Percentiles rank a stretch among this genome's conserved stretches.
Conservation (phyloP, 73 alveolate genomes). For the Paramecium tetraurelia region DNA sequence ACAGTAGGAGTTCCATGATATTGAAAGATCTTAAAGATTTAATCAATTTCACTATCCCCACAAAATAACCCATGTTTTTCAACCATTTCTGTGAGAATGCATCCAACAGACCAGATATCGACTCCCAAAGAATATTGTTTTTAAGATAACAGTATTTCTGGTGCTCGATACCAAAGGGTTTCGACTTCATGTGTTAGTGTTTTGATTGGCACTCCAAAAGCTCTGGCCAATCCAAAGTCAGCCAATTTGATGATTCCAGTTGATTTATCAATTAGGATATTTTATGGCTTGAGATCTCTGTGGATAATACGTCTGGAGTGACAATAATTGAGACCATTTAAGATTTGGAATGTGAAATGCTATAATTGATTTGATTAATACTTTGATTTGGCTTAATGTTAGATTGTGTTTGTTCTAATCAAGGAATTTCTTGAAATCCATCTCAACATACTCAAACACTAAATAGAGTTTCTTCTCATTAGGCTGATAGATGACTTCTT, state of each 20-base stretch:
- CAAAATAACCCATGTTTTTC: slow-evolving; percentile 89
- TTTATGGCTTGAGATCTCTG: slow-evolving; percentile 89
- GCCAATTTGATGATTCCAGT: slow-evolving; percentile 85
- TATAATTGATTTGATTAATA: slow-evolving; percentile 47
- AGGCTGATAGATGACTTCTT: slow-evolving; percentile 64
- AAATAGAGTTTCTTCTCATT: slow-evolving; percentile 71
- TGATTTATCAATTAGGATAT: slow-evolving; percentile 70
- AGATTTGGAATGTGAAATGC: slow-evolving; percentile 76
- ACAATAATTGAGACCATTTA: slow-evolving; percentile 78
- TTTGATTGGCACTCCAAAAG: slow-evolving; percentile 91
- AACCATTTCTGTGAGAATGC: slow-evolving; percentile 96
- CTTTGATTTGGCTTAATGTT: slow-evolving; percentile 52
- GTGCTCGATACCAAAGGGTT: slow-evolving; percentile 97
- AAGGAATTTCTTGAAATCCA: slow-evolving; percentile 74
- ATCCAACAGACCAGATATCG: slow-evolving; percentile 98
- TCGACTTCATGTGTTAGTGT: slow-evolving; percentile 93
- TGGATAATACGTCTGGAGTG: slow-evolving; percentile 87
- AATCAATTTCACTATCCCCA: slow-evolving; percentile 93
- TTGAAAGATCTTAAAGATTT: slow-evolving; percentile 82
- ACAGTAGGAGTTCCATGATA: slow-evolving; percentile 93
- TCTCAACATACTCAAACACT: slow-evolving; percentile 81
- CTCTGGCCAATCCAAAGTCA: slow-evolving; percentile 95
- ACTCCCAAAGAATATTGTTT: slow-evolving; percentile 87
- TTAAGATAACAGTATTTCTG: slow-evolving; percentile 87
- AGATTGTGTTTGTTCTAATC: slow-evolving; percentile 63